Evolutionary conservation across 176 grass and related monocot species (phyloP).

Genomic region (Musa acuminata): DNA sequence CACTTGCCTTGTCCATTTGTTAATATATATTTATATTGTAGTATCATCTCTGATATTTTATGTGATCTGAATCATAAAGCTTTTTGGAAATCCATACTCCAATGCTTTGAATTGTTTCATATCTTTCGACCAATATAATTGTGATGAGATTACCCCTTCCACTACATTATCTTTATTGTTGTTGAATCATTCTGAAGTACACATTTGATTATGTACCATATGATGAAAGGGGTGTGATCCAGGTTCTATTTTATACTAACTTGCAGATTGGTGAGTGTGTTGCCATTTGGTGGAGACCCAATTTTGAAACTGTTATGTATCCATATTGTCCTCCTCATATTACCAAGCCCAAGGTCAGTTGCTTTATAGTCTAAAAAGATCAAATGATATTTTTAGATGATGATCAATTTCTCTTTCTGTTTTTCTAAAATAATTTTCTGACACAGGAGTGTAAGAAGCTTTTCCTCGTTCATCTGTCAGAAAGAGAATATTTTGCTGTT

Average conservation of each 20-base stretch:
- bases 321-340: conserved; percentile 99
- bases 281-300: conserved; percentile 99
- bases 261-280: conserved; percentile 95
- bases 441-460: conserved; percentile 97
- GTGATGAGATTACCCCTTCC: too few species aligned
- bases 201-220: background rate
- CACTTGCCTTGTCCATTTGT: too few species aligned
- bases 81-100: too few species aligned
- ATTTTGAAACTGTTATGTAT: conserved; percentile 99
- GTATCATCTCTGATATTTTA: too few species aligned
- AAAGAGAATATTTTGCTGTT: conserved; percentile 98
- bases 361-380: background rate
- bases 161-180: background rate
- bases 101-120: too few species aligned
- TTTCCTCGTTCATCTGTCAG: conserved; percentile 89
- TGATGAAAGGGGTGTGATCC: background rate
- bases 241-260: background rate
- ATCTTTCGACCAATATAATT: too few species aligned
- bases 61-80: too few species aligned
- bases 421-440: background rate
- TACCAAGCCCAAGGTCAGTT: conserved; percentile 88
- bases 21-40: too few species aligned
- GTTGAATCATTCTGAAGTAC: background rate
- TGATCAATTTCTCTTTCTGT: background rate
- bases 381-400: background rate